phyloP scores from a whole-genome alignment of 352 stramenopile species.

The Elongisporangium anandrum region DNA sequence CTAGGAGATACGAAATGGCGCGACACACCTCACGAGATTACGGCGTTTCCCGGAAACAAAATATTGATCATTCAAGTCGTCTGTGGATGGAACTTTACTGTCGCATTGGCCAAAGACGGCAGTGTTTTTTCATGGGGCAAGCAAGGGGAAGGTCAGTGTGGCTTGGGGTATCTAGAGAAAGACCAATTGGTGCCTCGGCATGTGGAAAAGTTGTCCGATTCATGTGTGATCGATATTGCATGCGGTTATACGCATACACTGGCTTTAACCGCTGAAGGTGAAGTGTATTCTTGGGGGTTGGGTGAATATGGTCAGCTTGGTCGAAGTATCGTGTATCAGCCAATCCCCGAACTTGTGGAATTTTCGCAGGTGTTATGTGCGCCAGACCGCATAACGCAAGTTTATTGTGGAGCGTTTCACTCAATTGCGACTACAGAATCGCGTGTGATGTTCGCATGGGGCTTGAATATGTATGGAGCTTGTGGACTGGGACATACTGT shows the following conservation, averaged over 20 bases:
- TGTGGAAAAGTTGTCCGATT: constrained; percentile 41
- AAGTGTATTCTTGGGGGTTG: constrained; percentile 87
- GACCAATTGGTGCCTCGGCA: constrained; percentile 64
- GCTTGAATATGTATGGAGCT: constrained; percentile 75
- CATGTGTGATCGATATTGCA: constrained; percentile 53
- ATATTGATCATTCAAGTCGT: constrained; percentile 38
- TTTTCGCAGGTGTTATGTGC: constrained; percentile 35
- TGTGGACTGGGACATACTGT: constrained; percentile 72
- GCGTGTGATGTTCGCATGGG: constrained; percentile 74
- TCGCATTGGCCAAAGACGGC: constrained; percentile 41
- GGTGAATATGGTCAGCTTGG: constrained; percentile 90
- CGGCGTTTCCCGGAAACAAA: constrained; percentile 28
- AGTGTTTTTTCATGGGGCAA: constrained; percentile 84
- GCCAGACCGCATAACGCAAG: constrained; percentile 37
- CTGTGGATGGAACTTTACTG: constrained; percentile 84
- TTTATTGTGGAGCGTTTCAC: constrained; percentile 83
- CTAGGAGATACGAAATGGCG: constrained; percentile 75
- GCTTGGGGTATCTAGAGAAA: constrained; percentile 74
- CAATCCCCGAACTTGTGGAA: constrained; percentile 60
- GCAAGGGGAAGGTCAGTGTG: constrained; percentile 84
- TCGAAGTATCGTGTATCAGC: constrained; percentile 83
- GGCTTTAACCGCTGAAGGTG: constrained; percentile 63
- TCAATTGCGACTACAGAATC: constrained; percentile 59
- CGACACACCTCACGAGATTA: constrained; percentile 59
- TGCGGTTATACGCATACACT: constrained; percentile 88